phyloP scores from a whole-genome alignment of 2,329 filamentous ascomycete species.

The Colletotrichum lindemuthianum region DNA sequence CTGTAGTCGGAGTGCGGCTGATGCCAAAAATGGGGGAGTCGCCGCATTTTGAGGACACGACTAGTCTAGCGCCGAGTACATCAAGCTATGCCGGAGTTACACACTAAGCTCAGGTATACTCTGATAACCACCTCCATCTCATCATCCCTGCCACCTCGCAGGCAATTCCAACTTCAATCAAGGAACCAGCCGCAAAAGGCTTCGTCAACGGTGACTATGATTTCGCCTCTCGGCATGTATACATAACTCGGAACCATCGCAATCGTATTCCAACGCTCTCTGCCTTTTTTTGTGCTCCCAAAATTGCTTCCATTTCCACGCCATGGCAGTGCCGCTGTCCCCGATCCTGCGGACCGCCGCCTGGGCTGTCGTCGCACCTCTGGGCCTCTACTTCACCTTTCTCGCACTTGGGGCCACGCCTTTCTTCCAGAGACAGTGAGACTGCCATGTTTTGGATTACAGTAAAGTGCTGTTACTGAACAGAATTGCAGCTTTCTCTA shows the following conservation, averaged over 20 bases:
- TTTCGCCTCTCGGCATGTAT: conserved; percentile 23
- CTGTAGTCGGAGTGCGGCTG: conserved; percentile 33
- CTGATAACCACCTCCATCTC: conserved; percentile 11
- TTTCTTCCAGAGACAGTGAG: conserved; percentile 83
- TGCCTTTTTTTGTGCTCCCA: neutral
- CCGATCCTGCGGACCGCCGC: conserved; percentile 54
- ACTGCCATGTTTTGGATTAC: conserved; percentile 11
- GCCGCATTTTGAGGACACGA: conserved; percentile 26
- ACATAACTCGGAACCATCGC: conserved; percentile 21
- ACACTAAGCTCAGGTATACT: neutral
- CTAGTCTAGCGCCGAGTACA: conserved; percentile 4
- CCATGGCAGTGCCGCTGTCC: conserved; percentile 44
- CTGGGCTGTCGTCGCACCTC: conserved; percentile 65
- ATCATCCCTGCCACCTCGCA: conserved; percentile 30
- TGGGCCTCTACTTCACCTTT: conserved; percentile 73
- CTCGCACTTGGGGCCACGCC: conserved; percentile 74
- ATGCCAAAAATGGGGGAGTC: conserved; percentile 28
- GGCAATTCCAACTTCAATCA: conserved; percentile 34
- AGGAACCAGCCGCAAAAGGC: conserved; percentile 22
- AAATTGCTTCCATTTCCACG: too few relatives aligned
- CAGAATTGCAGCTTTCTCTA: conserved; percentile 77
- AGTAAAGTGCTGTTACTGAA: neutral
- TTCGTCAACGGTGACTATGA: conserved; percentile 18
- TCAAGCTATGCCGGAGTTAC: rapidly evolving
- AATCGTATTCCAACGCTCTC: neutral